These are phyloP conservation scores for Lophiostoma macrostomum DNA, from an alignment of 495 filamentous ascomycete genomes.

Conservation along the genomic window DNA sequence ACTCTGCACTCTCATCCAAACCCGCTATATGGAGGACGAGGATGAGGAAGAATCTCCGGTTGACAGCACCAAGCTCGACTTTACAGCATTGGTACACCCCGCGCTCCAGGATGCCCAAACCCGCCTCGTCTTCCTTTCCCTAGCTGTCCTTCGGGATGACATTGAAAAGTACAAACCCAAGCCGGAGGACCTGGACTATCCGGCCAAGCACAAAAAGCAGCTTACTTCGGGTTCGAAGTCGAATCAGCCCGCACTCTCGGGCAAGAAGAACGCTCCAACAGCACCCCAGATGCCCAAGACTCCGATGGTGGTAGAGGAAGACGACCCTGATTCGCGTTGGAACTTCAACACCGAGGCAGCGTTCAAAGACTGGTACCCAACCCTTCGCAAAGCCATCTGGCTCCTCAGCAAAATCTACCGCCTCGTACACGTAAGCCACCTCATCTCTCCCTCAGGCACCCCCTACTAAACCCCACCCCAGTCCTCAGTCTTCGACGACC, in stretches of 20 bases:
- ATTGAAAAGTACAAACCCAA: slow-evolving; percentile 69
- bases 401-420: slow-evolving; percentile 82
- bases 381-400: slow-evolving; percentile 74
- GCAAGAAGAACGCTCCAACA: slow-evolving; percentile 40
- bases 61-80: slow-evolving; percentile 60
- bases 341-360: slow-evolving; percentile 38
- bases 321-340: slow-evolving; percentile 37
- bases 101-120: slow-evolving; percentile 73
- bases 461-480: slow-evolving; percentile 28
- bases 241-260: slow-evolving; percentile 41
- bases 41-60: slow-evolving; percentile 49
- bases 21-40: slow-evolving; percentile 73
- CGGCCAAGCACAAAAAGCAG: slow-evolving; percentile 47
- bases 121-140: slow-evolving; percentile 66
- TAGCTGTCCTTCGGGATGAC: slow-evolving; percentile 63
- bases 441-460: neutral
- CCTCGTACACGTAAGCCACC: slow-evolving; percentile 68
- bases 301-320: slow-evolving; percentile 52
- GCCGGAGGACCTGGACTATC: slow-evolving; percentile 67
- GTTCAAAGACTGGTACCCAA: slow-evolving; percentile 63
- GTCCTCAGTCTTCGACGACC: slow-evolving; percentile 73
- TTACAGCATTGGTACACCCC: slow-evolving; percentile 62
- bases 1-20: slow-evolving; percentile 75
- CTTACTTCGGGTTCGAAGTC: slow-evolving; percentile 47
- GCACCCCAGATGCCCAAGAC: slow-evolving; percentile 51